Conservation (phyloP, 495 filamentous ascomycete genomes). For the Glarea lozoyensis region DNA sequence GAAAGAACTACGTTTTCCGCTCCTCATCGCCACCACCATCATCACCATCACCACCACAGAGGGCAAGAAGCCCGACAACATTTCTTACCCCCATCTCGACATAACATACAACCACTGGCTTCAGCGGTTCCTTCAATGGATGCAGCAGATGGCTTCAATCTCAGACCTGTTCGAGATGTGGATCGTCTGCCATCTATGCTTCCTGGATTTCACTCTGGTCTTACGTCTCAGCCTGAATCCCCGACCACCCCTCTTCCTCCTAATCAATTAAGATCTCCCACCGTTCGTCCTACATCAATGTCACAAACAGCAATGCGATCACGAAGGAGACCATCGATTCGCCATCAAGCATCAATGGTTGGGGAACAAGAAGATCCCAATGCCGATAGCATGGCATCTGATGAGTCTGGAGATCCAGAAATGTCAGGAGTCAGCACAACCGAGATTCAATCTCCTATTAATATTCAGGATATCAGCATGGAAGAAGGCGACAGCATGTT, state of each 20-base stretch:
- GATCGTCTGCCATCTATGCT: slow-evolving; percentile 84
- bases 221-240: slow-evolving; percentile 84
- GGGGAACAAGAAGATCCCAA: slow-evolving; percentile 84
- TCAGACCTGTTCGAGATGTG: slow-evolving; percentile 74
- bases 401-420: slow-evolving; percentile 52
- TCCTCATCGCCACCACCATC: slow-evolving; percentile 41
- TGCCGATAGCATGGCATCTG: slow-evolving; percentile 66
- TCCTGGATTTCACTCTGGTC: slow-evolving; percentile 57
- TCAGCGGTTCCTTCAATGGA: slow-evolving; percentile 68
- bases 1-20: slow-evolving; percentile 57
- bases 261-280: slow-evolving; percentile 36
- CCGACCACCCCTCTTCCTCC: slow-evolving; percentile 83
- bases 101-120: slow-evolving; percentile 56
- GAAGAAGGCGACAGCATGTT: slow-evolving; percentile 71
- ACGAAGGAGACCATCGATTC: slow-evolving; percentile 63
- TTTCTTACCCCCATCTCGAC: slow-evolving; percentile 41
- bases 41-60: slow-evolving; percentile 49
- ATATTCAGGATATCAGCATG: slow-evolving; percentile 68
- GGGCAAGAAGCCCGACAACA: slow-evolving; percentile 51
- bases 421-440: slow-evolving; percentile 43
- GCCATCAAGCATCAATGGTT: slow-evolving; percentile 78
- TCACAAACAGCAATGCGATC: slow-evolving; percentile 33
- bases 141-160: slow-evolving; percentile 59
- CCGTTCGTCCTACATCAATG: slow-evolving; percentile 42
- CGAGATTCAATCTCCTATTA: slow-evolving; percentile 52